Base-by-base conservation (phyloP, 2,329 filamentous ascomycete species). In the Aureobasidium leucospermi region DNA sequence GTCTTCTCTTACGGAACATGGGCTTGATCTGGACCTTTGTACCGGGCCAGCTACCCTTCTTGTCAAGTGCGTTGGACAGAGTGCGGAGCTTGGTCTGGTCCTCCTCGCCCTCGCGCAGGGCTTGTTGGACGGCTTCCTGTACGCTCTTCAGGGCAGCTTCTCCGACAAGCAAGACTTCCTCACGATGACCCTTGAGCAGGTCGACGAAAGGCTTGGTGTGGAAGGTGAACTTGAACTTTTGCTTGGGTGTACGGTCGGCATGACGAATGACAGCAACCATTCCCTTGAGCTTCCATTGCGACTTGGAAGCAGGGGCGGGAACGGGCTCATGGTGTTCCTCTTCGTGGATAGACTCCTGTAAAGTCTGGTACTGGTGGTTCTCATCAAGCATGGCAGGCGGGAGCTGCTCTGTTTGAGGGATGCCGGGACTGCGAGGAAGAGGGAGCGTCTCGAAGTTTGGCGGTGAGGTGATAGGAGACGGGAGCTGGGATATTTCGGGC, bases 21-120 rank as follows among this genome's bases (percentile, higher is more conserved):
- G 94, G 94, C 74, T 99, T 99, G 71, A 99, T 97, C 74, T 99
- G 94, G 2, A 99, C 91, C 73, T 99, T 99, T 1, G 94, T 99
- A 0, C 94, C 94, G 4, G 91, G 87, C 88, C 93, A 96, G 19
- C 85, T 86, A 1, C 92, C 91, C 73, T 99, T 99, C 75, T 94
- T 95, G 43, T 90, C 85, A 6, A 99, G 77, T 6, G 95, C 93
- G 63, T 93, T 93, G 61, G 88, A 87, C 52, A 99, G 80, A 43
- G 90, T 80, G 64, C 85, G 86, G n/a, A 99, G 84, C 74, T 99
- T 99, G 53, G 83, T 85, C 51, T 81, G 81, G 68, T 99, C 95
- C 72, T 99, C 94, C 19, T 91, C 78, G 0, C 87, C 89, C 67
- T 90, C 85, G 36, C 84, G 79, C 69, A 94, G 81, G 9, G 95